Evolutionary conservation across 192 early-diverging fungal species (phyloP).

Genomic region (Backusella psychrophila): DNA sequence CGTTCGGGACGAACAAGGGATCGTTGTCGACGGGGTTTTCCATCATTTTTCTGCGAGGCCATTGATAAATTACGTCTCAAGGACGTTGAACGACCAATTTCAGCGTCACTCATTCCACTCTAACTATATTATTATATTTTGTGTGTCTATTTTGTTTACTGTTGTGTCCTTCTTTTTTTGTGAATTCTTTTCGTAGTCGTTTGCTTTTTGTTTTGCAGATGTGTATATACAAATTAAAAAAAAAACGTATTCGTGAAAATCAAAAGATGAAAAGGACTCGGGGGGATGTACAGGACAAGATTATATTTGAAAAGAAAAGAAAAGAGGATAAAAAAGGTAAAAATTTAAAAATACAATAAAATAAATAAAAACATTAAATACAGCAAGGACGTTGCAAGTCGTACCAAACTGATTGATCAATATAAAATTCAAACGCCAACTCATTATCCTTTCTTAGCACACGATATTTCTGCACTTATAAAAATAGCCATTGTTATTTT

Average conservation of each 20-base stretch:
- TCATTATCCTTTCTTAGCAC: background rate
- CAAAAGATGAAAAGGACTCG: background rate
- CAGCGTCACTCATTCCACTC: background rate
- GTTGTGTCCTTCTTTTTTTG: background rate
- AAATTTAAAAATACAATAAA: conserved; percentile 4
- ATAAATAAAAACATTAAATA: background rate
- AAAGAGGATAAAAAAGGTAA: background rate
- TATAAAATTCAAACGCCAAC: conserved; percentile 4
- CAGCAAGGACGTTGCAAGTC: background rate
- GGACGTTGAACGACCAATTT: conserved; percentile 10
- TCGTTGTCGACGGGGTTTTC: conserved; percentile 56
- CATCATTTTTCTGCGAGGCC: conserved; percentile 51
- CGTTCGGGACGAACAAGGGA: conserved; percentile 70
- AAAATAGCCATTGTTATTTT: background rate
- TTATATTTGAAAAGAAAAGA: background rate
- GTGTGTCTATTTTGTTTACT: background rate
- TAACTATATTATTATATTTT: background rate
- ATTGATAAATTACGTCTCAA: conserved; percentile 62
- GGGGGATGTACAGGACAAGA: background rate
- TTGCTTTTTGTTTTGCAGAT: background rate
- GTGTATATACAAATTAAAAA: background rate
- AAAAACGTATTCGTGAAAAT: background rate
- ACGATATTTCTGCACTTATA: background rate
- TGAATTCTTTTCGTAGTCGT: background rate
- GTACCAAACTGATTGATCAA: conserved; percentile 11